These are phyloP conservation scores for Ophiostoma quercus DNA, from an alignment of 2,329 filamentous ascomycete species.

Conservation along the genomic window DNA sequence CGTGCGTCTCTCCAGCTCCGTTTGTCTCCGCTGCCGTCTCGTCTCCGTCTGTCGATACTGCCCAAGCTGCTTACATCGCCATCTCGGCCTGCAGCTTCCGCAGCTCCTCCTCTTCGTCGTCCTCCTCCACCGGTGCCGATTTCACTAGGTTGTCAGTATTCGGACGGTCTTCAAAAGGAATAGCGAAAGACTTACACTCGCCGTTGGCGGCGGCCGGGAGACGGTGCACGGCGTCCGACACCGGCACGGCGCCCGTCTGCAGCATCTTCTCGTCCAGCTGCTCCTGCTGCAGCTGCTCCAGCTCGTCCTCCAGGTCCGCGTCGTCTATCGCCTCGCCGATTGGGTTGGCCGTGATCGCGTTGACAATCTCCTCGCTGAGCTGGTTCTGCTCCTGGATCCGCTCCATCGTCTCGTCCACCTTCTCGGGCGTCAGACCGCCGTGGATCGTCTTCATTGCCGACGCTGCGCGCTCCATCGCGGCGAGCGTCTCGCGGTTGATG, in stretches of 20 bases:
- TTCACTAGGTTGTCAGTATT: conserved; percentile 40
- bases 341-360: conserved; percentile 69
- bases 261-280: conserved; percentile 91
- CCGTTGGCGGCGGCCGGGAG: conserved; percentile 69
- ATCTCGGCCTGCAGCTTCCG: conserved; percentile 92
- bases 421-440: conserved; percentile 82
- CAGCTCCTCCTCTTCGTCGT: conserved; percentile 94
- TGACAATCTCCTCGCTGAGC: conserved; percentile 87
- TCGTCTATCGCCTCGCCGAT: conserved; percentile 73
- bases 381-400: conserved; percentile 85
- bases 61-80: conserved; percentile 65
- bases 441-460: conserved; percentile 92
- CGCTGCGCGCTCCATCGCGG: conserved; percentile 87
- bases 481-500: conserved; percentile 94
- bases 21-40: background rate
- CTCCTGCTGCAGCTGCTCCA: conserved; percentile 85
- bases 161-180: background rate
- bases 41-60: background rate
- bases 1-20: background rate
- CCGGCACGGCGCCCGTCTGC: conserved; percentile 77
- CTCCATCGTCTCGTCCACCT: conserved; percentile 95
- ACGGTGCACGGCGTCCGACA: conserved; percentile 69
- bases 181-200: conserved; percentile 58
- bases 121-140: conserved; percentile 55
- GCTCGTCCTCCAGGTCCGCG: conserved; percentile 74